These are phyloP conservation scores for Aspergillus sclerotiicarbonarius DNA, from an alignment of 495 filamentous ascomycete species.

Conservation along the genomic window DNA sequence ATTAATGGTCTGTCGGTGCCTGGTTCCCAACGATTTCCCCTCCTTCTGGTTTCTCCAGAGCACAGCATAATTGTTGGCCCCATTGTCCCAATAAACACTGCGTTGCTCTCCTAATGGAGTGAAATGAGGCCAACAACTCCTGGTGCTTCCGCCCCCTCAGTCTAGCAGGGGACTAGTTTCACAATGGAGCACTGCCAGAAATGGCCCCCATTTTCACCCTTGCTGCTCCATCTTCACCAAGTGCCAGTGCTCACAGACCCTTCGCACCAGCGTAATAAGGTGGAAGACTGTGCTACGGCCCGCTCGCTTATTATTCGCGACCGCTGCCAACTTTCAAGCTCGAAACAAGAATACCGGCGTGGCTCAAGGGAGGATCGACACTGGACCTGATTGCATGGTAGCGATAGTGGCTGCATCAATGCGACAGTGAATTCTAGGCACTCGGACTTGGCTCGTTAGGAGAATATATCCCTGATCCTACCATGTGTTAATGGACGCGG, in stretches of 20 bases:
- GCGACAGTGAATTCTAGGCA: not conserved
- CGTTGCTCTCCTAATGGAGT: not conserved
- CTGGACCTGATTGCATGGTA: not conserved
- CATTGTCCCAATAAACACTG: not conserved
- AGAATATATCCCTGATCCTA: not conserved
- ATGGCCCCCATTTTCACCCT: not conserved
- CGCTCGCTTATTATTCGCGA: not conserved
- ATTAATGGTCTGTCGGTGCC: not conserved
- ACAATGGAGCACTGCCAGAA: not conserved
- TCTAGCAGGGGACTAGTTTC: not conserved
- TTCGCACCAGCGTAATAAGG: not conserved
- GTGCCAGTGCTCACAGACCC: not conserved
- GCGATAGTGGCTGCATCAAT: not conserved
- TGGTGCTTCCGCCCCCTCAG: not conserved
- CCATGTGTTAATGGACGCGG: not conserved
- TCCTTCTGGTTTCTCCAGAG: no score
- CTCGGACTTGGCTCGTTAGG: not conserved
- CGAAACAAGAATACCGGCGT: not conserved
- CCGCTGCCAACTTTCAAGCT: not conserved
- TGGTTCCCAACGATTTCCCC: not conserved
- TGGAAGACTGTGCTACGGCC: not conserved
- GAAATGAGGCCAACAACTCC: not conserved
- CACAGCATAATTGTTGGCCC: not conserved
- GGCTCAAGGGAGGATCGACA: not conserved
- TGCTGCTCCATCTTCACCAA: not conserved